Evolutionary conservation across 2,329 filamentous ascomycete species (phyloP), one percentile per base, ranked within the genome.

Genomic region (Pestalotiopsis sp.): DNA sequence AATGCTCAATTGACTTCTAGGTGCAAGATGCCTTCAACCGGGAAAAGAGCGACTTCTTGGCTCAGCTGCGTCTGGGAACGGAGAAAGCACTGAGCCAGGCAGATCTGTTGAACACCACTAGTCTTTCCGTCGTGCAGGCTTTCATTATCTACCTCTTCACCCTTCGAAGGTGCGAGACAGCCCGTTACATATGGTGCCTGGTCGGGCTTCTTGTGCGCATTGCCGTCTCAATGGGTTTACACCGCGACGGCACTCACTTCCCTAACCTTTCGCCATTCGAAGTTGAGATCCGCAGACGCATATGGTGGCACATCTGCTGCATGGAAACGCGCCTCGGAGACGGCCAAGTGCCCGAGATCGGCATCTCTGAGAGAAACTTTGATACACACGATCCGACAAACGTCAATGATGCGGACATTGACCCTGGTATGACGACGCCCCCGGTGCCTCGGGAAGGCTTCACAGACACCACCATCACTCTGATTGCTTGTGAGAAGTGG

Each of bases 301-400:
- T 89, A 5, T 91, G 88, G 88, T 90, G 87, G 86, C 84, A 87
- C 69, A 76, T 90, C 2, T 89, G 86, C 72, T 80, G 90, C 14
- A 78, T 92, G 0, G 90, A 92, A 74, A 83, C 85, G 3, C 81
- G 89, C 69, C 83, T 89, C 1, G 87, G 87, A 0, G 89, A 91
- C 73, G 87, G 91, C 69, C 88, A 91, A 73, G 89, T 89, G 0
- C 87, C 86, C 25, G 89, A 91, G 69, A 86, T 88, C 2, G 87
- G 86, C 0, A 89, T 92, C 57, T 77, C 83, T 2, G 83, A 87
- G 63, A 83, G 85, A 13, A 84, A 84, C 12, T 92, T 88, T 72
- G 90, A 92, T 73, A 91, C 90, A 0, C 83, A 80, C 67, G 73
- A 83, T 9, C 85, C 86, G 1, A 71, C 81, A 4, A 86, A 86